Percentiles rank a stretch among this genome's conserved stretches.
phyloP scores from a whole-genome alignment of 1,139 yeast genomes.

The Suhomyces bolitotheri region DNA sequence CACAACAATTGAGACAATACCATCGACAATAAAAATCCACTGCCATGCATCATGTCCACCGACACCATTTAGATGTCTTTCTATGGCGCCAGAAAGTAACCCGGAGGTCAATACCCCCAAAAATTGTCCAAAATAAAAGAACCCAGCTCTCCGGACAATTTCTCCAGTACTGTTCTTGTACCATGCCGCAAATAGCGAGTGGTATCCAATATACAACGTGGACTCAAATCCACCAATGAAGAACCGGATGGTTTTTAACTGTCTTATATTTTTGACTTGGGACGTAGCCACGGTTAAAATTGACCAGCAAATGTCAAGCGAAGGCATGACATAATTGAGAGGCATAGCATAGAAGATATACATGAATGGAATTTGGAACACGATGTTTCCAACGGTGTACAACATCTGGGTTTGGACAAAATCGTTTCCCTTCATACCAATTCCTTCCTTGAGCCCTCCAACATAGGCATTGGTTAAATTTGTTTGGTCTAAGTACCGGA shows the following conservation, averaged over 20 bases:
- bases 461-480: slow-evolving; percentile 66
- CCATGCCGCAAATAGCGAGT: slow-evolving; percentile 60
- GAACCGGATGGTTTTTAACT: slow-evolving; percentile 57
- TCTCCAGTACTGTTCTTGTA: slow-evolving; percentile 52
- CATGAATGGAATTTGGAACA: slow-evolving; percentile 54
- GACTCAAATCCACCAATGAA: slow-evolving; percentile 63
- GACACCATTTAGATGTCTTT: slow-evolving; percentile 43
- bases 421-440: slow-evolving; percentile 64
- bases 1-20: slow-evolving; percentile 56
- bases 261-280: slow-evolving; percentile 45
- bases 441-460: slow-evolving; percentile 58
- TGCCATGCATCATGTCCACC: slow-evolving; percentile 63
- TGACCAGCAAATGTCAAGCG: slow-evolving; percentile 64
- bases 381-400: slow-evolving; percentile 56
- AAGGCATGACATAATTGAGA: slow-evolving; percentile 53
- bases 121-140: slow-evolving; percentile 59
- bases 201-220: slow-evolving; percentile 56
- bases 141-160: slow-evolving; percentile 57
- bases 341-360: slow-evolving; percentile 21
- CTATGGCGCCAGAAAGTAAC: slow-evolving; percentile 58
- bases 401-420: slow-evolving; percentile 58
- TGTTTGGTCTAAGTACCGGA: slow-evolving; percentile 62
- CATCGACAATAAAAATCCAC: slow-evolving; percentile 72
- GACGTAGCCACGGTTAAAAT: slow-evolving; percentile 58
- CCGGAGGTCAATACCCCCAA: slow-evolving; percentile 65